Conservation (phyloP, 2,329 filamentous ascomycete species). For the Coniochaeta hoffmannii region DNA sequence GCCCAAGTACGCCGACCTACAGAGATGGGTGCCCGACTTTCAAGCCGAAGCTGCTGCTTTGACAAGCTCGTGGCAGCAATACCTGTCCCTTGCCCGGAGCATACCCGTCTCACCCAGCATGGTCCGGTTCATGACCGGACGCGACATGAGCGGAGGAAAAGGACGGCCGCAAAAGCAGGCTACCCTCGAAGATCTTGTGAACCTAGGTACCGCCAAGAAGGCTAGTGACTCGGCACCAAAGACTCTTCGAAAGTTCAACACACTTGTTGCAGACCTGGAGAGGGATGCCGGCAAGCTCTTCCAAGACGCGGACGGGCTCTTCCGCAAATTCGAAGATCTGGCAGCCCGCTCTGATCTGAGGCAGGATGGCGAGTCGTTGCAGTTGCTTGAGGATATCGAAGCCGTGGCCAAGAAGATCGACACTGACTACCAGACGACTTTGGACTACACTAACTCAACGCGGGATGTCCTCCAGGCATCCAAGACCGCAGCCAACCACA, state of each 20-base stretch:
- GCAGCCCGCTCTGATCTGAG: slow-evolving; percentile 45
- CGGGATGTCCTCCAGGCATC: slow-evolving; percentile 53
- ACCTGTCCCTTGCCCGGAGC: slow-evolving; percentile 56
- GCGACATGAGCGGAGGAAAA: slow-evolving; percentile 29
- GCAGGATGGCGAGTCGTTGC: slow-evolving; percentile 55
- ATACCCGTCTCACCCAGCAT: slow-evolving; percentile 61
- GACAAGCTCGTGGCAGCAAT: slow-evolving; percentile 58
- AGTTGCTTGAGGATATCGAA: slow-evolving; percentile 77
- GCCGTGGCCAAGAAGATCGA: slow-evolving; percentile 80
- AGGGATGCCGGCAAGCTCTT: slow-evolving; percentile 53
- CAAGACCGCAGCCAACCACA: slow-evolving; percentile 56
- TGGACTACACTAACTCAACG: slow-evolving; percentile 59
- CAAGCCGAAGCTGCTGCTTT: slow-evolving; percentile 61
- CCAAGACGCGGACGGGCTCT: slow-evolving; percentile 51
- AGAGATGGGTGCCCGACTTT: slow-evolving; percentile 61
- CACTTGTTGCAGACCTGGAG: slow-evolving; percentile 54
- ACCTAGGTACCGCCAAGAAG: slow-evolving; percentile 63
- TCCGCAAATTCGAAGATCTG: slow-evolving; percentile 55
- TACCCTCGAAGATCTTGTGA: slow-evolving; percentile 69
- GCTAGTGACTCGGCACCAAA: slow-evolving; percentile 59
- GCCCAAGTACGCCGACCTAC: slow-evolving; percentile 62
- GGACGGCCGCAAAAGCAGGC: slow-evolving; percentile 37
- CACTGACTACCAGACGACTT: slow-evolving; percentile 73
- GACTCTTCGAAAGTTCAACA: slow-evolving; percentile 51
- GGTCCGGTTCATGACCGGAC: slow-evolving; percentile 55